Base-by-base conservation (phyloP, 1,284 basidiomycete species). In the Ceratobasidium sp. region DNA sequence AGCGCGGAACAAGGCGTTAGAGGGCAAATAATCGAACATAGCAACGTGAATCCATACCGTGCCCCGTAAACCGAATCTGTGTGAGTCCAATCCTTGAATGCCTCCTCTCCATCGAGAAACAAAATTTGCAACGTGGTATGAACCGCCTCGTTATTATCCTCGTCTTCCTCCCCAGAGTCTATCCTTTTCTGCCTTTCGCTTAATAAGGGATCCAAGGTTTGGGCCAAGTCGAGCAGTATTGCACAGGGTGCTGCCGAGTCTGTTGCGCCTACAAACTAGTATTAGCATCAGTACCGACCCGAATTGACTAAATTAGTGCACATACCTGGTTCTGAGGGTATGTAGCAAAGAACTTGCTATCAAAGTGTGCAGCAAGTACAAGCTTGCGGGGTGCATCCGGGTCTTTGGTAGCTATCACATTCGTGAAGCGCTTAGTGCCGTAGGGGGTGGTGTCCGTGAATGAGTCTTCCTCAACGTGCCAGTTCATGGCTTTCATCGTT, bases 101-200 rank as follows among this genome's bases (percentile, higher is more conserved):
- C 97, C 81, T 99, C 97, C 80, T 99, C 97, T 3, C 97, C 97
- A 77, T 99, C 98, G 75, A 99, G 96, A 78, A 99, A 97, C 23
- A 99, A 84, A n/a, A 99, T 83, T 79, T 98, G 95, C 16, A 99
- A 81, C 0, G 96, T 96, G 8, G 91, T 93, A 74, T 91, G 89
- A 0, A 85, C 86, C 25, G 91, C 84, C 72, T 94, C 91, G 73
- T 95, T 91, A 23, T 90, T 90, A 71, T 87, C 86, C 56, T 83
- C 77, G 0, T 83, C 88, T 7, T 83, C 77, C 0, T 83, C 87
- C 3, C 78, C 79, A 4, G 86, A 82, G 14, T 87, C 83, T 1
- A 91, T 74, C 23, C 87, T 84, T 69, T 84, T 80, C 63, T 84
- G 82, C n/a, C 91, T 85, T 23, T 84, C 83, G 40, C 90, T 83